Evolutionary conservation across 176 grass and related monocot species (phyloP), one percentile per base, ranked within the genome.

Genomic region (Cymbopogon citratus): DNA sequence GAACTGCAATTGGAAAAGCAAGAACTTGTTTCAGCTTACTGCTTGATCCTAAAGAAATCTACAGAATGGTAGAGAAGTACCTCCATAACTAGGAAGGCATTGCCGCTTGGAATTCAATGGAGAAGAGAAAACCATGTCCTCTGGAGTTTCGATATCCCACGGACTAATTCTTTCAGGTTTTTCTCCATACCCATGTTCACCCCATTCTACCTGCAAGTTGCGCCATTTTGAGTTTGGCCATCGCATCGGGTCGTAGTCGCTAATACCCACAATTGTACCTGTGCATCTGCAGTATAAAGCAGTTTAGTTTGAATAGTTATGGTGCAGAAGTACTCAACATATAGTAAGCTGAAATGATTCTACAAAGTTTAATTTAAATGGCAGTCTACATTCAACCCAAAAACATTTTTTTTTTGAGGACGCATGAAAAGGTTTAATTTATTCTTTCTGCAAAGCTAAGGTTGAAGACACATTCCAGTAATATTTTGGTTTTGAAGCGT

Each of bases 141-240:
- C 97, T 7, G 97, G 97, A 59, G 89, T 92, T 80, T 96, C 97
- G 25, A 96, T 89, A 74, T 99, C 97, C 93, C 93, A 99, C 67
- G 96, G 29, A 80, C 93, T 99, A 77, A 96, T 85, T 71, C 91
- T 85, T 62, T 91, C 91, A 73, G 91, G 87, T 76, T 89, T 87
- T 90, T 96, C 93, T 85, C 97, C 93, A 83, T 96, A 94, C 63
- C 97, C 93, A 83, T 95, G 93, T 54, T 99, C 97, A 40, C 96
- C 97, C 97, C 93, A 99, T 91, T 96, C 93, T 59, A 96, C 85
- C 89, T 96, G 97, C 49, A 99, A 88, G 81, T 89, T 99, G 74
- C 85, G 91, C 97, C 97, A 99, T 78, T 93, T 99, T 66, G 97
- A 99, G 84, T 92, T 99, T 34, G 93, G 91, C 97, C 97, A 99